These are phyloP conservation scores for Suillus americanus DNA, from an alignment of 768 basidiomycete species.

Conservation along the genomic window DNA sequence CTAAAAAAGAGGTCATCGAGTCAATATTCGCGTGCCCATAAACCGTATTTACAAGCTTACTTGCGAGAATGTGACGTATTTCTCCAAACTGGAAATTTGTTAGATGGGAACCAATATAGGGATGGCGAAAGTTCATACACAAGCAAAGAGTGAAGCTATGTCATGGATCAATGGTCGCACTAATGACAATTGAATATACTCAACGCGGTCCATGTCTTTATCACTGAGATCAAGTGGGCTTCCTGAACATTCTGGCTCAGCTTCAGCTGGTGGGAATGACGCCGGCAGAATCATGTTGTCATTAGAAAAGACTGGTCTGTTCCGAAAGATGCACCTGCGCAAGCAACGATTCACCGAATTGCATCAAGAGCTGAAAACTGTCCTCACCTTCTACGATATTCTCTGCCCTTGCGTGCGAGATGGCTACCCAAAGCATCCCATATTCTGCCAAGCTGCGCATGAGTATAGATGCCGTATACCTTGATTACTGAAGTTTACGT, in stretches of 20 bases:
- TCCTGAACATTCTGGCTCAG: slow-evolving; percentile 15
- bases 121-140: slow-evolving; percentile 39
- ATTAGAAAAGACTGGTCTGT: slow-evolving; percentile 31
- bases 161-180: not conserved
- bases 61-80: slow-evolving; percentile 32
- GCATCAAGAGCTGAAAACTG: not conserved
- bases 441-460: slow-evolving; percentile 45
- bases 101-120: slow-evolving; percentile 22
- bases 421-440: slow-evolving; percentile 48
- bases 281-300: slow-evolving; percentile 50
- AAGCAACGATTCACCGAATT: not conserved
- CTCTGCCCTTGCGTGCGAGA: slow-evolving; percentile 43
- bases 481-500: slow-evolving; percentile 36
- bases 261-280: slow-evolving; percentile 45
- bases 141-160: slow-evolving; percentile 57
- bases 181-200: not conserved
- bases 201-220: slow-evolving; percentile 50
- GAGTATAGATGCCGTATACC: slow-evolving; percentile 52
- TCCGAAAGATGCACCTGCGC: slow-evolving; percentile 47
- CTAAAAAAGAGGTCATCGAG: slow-evolving; percentile 9
- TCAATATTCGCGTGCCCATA: not conserved
- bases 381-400: slow-evolving; percentile 52
- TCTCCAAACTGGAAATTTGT: slow-evolving; percentile 43
- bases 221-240: slow-evolving; percentile 36
- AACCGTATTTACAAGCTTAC: slow-evolving; percentile 6